Evolutionary conservation across 2,329 filamentous ascomycete species (phyloP).

Genomic region (Alternaria sp.): DNA sequence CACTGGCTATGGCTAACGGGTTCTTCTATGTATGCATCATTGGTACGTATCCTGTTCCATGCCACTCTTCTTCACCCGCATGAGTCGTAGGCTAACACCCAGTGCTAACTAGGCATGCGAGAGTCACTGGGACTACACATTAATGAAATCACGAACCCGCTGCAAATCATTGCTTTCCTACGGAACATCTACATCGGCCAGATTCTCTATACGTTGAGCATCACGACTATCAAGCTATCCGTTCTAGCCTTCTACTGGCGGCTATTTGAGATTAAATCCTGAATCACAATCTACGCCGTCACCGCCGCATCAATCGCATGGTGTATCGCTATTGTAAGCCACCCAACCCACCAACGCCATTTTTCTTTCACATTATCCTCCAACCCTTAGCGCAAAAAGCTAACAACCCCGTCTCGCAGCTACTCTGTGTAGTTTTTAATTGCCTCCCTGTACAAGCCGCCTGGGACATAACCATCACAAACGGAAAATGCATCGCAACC

Average conservation of each 20-base stretch:
- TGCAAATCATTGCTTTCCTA: conserved; percentile 26
- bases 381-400: background rate
- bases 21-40: conserved; percentile 33
- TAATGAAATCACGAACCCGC: conserved; percentile 14
- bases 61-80: background rate
- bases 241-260: conserved; percentile 41
- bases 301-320: conserved; percentile 27
- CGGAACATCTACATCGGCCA: conserved; percentile 30
- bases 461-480: conserved; percentile 34
- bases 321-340: conserved; percentile 30
- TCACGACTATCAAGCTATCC: conserved; percentile 35
- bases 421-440: conserved; percentile 30
- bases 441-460: conserved; percentile 32
- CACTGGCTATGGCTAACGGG: conserved; percentile 28
- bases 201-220: conserved; percentile 30
- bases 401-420: conserved; percentile 13
- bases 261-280: conserved; percentile 32
- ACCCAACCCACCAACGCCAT: background rate
- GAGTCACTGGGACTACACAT: conserved; percentile 25
- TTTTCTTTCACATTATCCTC: no score
- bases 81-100: background rate
- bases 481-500: conserved; percentile 31
- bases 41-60: conserved; percentile 20
- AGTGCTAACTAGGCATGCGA: conserved; percentile 26
- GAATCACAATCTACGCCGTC: conserved; percentile 20